Base-by-base conservation (phyloP, 345 rosid species). In the Acer yangbiense region DNA sequence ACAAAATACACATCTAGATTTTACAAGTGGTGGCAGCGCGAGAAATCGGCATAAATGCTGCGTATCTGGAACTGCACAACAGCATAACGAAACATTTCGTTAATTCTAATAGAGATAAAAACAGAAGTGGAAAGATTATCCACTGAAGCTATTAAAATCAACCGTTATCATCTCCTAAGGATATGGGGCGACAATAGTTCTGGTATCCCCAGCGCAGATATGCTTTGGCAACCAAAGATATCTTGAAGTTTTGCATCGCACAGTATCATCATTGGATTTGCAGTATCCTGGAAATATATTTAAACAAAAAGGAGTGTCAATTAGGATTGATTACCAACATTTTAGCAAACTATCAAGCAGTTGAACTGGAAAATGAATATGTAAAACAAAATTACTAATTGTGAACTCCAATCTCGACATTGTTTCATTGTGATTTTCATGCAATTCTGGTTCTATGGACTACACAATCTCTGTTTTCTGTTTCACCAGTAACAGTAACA, bases 201-300 rank as follows among this genome's bases (percentile, higher is more conserved):
- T n/a, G 78, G 86, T 77, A 93, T 87, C 76, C 93, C 94, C 82
- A 88, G 84, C 16, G 91, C 92, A 82, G 94, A 91, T 44, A 93
- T 90, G 90, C 93, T 89, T 78, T 91, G 92, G 76, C 91, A 91
- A 69, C 94, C 94, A 77, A 93, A 90, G 73, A 93, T 94, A 55
- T 87, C 91, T 0, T 71, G 80, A 72, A 93, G 98, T 85, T 89
- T 90, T 76, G 74, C 89, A 76, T 93, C 94, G 69, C 98, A 91
- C 54, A 79, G 78, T 68, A 93, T 92, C 77, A 82, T 92, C 94
- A 89, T 89, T 39, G 93, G 82, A 81, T 90, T 93, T 70, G 67
- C 13, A 71, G 62, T 62, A 27, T 54, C 74, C 74, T 50, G 9
- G 20, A 69, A 23, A 23, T 48, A 57, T 18, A 69, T 69, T 48